Conservation (phyloP, 108 stramenopile genomes). For the Cyclotella baltica region DNA sequence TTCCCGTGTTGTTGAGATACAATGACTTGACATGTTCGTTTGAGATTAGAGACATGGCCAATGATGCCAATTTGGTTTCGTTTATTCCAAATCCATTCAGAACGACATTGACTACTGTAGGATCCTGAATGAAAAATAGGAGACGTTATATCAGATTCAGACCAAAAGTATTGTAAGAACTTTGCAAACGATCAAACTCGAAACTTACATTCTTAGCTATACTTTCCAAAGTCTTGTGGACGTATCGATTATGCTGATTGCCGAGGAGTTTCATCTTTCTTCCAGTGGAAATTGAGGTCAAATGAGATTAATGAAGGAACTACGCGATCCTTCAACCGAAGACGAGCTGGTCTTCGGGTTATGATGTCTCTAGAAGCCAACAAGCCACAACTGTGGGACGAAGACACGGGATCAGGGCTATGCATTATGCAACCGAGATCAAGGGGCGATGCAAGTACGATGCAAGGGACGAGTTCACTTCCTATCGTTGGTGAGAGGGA, state of each 20-base stretch:
- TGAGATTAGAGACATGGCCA: conserved; percentile 16
- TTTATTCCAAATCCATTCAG: conserved; percentile 27
- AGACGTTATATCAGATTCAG: too few species aligned
- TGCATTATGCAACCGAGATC: too few species aligned
- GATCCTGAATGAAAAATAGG: conserved; percentile 1
- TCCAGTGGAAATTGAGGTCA: neutral
- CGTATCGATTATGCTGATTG: conserved; percentile 20
- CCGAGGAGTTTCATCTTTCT: conserved; percentile 15
- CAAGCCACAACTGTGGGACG: too few species aligned
- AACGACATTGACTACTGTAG: conserved; percentile 12
- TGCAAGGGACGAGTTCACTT: too few species aligned
- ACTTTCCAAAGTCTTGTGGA: conserved; percentile 7
- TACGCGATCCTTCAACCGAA: too few species aligned
- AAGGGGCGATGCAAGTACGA: too few species aligned
- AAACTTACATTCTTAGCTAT: conserved; percentile 19
- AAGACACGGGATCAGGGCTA: too few species aligned
- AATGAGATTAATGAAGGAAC: neutral
- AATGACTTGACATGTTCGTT: conserved; percentile 19
- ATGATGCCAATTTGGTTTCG: conserved; percentile 10
- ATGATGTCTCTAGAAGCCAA: too few species aligned
- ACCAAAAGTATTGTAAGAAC: neutral
- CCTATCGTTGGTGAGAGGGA: too few species aligned
- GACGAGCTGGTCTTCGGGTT: too few species aligned
- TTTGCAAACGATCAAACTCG: neutral
- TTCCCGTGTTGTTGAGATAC: conserved; percentile 16